Evolutionary conservation across 2,329 filamentous ascomycete genomes (phyloP), one percentile per base, ranked within the genome.

Genomic region (Fusarium hainanense): DNA sequence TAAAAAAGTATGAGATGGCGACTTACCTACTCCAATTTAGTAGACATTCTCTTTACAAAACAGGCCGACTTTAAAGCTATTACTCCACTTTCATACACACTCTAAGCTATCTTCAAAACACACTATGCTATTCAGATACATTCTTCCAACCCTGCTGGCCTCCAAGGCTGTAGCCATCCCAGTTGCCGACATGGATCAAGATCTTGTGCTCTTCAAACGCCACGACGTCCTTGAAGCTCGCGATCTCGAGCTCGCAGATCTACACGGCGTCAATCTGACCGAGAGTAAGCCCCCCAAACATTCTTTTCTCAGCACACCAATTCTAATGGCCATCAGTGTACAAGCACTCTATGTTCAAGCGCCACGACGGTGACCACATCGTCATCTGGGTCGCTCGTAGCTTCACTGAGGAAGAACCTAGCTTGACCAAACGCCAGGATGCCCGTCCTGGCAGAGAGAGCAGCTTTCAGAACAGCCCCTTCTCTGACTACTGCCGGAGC

Each of bases 61-160:
- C 32, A 4, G 18, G 32, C 32, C 32, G 1, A 6, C 32, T 18
- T 37, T 2, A 3, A 18, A 6, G 0, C 3, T 2, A 37, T 37
- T 16, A 37, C 32, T 4, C 16, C 32, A 6, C 1, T 18, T 4
- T 4, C 32, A 6, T 10, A 18, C 1, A 37, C 5, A 18, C 16
- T 34, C 16, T 10, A 34, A 34, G 5, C 5, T 34, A 34, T 6
- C 9, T 34, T 4, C 16, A 18, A 48, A 11, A 6, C 27, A 2
- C 6, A 21, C 13, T 0, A 48, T 48, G 46, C 13, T 48, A 3
- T 20, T 48, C 13, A 11, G 21, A 30, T 30, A 21, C 5, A 6
- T 18, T 11, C 5, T 48, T 7, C 4, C 46, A 1, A 8, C 23
- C 2, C 6, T 48, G 3, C 6, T 48, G 9, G 46, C 13, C 28